These are phyloP conservation scores for Parasitella parasitica DNA, from an alignment of 371 early-diverging fungal genomes.

Conservation along the genomic window DNA sequence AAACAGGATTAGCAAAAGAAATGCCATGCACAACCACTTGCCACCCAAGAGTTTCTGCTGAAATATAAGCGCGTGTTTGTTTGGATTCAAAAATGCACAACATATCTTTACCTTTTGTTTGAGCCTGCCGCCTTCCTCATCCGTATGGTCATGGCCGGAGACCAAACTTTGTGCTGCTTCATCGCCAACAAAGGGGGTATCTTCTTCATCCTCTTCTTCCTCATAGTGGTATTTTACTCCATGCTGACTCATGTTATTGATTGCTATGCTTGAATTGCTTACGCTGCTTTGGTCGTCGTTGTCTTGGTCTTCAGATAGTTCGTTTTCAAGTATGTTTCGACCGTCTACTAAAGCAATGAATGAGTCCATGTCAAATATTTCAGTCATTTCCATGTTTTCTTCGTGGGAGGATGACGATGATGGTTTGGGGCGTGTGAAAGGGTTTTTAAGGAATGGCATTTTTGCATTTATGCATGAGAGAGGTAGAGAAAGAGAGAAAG, in stretches of 20 bases:
- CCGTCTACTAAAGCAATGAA: slow-evolving; percentile 30
- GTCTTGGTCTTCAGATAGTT: slow-evolving; percentile 2
- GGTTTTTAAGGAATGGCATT: slow-evolving; percentile 6
- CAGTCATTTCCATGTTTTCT: slow-evolving; percentile 38
- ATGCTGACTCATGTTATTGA: not conserved
- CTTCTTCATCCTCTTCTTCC: slow-evolving; percentile 18
- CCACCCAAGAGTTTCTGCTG: slow-evolving; percentile 2
- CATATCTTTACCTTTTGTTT: not conserved
- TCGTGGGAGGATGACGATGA: not conserved
- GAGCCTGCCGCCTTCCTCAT: slow-evolving; percentile 5
- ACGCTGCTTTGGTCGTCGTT: slow-evolving; percentile 23
- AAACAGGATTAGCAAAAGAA: slow-evolving; percentile 20
- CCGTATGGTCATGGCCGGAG: not conserved
- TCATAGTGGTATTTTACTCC: slow-evolving; percentile 6
- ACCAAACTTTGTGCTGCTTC: slow-evolving; percentile 22
- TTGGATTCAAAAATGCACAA: not conserved
- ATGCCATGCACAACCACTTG: slow-evolving; percentile 31
- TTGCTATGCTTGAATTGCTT: slow-evolving; percentile 12
- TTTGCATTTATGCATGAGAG: not conserved
- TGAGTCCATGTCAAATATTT: slow-evolving; percentile 30
- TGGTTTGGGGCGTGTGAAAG: slow-evolving; percentile 10
- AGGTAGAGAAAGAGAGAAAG: not conserved
- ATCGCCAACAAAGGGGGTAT: slow-evolving; percentile 16
- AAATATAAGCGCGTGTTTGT: not conserved
- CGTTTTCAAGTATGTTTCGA: slow-evolving; percentile 24